phyloP scores from a whole-genome alignment of 139 green algal species.

The Closterium sp. region DNA sequence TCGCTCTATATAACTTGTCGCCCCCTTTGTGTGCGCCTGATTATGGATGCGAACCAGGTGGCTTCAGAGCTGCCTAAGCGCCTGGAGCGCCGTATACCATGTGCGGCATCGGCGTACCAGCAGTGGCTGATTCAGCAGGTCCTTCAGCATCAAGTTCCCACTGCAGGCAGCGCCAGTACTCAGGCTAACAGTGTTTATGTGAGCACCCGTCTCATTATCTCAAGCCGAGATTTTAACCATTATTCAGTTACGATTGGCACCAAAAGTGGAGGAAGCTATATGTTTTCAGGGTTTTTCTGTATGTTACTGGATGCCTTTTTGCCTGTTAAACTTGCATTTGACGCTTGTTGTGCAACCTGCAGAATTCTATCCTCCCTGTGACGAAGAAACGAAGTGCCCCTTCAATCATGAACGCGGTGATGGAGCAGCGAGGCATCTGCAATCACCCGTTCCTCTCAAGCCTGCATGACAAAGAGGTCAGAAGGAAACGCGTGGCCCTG shows the following conservation, averaged over 20 bases:
- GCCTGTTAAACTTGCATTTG: neutral
- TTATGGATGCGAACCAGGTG: conserved; percentile 56
- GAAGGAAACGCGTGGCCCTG: neutral
- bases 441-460: conserved; percentile 71
- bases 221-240: neutral
- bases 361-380: neutral
- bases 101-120: conserved; percentile 51
- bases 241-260: neutral
- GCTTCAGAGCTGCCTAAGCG: conserved; percentile 89
- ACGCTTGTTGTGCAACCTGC: neutral
- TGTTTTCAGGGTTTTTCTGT: neutral
- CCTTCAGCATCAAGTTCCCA: neutral
- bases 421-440: conserved; percentile 73
- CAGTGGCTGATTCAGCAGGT: conserved; percentile 53
- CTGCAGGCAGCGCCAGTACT: neutral
- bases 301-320: neutral
- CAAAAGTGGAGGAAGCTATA: neutral
- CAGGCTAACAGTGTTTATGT: neutral
- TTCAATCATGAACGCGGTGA: conserved; percentile 57
- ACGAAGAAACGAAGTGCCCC: neutral
- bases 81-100: conserved; percentile 31
- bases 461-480: conserved; percentile 34
- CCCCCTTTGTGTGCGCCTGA: neutral
- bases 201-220: neutral
- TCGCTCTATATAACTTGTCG: neutral